Conservation (phyloP, 1,284 basidiomycete species). For the Boletus holoroseus region DNA sequence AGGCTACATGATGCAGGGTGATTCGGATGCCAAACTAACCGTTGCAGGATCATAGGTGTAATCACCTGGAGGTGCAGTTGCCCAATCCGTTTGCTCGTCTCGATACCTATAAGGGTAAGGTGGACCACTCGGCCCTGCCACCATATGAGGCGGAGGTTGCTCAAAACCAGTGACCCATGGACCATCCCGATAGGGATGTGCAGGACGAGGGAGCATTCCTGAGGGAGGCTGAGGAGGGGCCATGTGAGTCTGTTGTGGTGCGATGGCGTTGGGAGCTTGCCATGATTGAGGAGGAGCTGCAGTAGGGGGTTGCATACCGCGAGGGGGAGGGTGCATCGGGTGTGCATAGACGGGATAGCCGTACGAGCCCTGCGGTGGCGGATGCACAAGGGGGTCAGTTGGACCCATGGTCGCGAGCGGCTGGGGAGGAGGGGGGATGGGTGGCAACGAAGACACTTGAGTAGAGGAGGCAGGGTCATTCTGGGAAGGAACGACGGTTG, state of each 20-base stretch:
- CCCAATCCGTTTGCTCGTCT: constrained; percentile 53
- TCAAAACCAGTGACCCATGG: constrained; percentile 45
- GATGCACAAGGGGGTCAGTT: constrained; percentile 31
- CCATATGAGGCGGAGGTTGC: constrained; percentile 44
- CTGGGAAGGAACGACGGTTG: constrained; percentile 34
- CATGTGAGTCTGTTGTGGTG: constrained; percentile 61
- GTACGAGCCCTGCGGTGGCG: constrained; percentile 36
- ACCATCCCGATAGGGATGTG: constrained; percentile 45
- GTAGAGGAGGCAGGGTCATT: constrained; percentile 25
- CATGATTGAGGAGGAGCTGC: constrained; percentile 53
- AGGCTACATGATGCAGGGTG: background rate
- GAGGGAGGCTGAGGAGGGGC: constrained; percentile 37
- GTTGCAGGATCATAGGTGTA: constrained; percentile 52
- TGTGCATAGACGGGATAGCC: constrained; percentile 45
- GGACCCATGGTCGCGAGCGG: constrained; percentile 29
- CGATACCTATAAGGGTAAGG: constrained; percentile 55
- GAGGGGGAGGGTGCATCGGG: constrained; percentile 39
- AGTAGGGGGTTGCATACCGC: constrained; percentile 43
- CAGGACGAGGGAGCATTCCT: constrained; percentile 45
- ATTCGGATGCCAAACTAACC: constrained; percentile 30
- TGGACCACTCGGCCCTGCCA: constrained; percentile 35
- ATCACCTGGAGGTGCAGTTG: constrained; percentile 37
- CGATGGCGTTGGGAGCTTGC: constrained; percentile 55
- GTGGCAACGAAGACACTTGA: constrained; percentile 26
- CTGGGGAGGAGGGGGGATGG: constrained; percentile 31